phyloP scores from a whole-genome alignment of 2,329 filamentous ascomycete genomes.

The Curvularia sp. region DNA sequence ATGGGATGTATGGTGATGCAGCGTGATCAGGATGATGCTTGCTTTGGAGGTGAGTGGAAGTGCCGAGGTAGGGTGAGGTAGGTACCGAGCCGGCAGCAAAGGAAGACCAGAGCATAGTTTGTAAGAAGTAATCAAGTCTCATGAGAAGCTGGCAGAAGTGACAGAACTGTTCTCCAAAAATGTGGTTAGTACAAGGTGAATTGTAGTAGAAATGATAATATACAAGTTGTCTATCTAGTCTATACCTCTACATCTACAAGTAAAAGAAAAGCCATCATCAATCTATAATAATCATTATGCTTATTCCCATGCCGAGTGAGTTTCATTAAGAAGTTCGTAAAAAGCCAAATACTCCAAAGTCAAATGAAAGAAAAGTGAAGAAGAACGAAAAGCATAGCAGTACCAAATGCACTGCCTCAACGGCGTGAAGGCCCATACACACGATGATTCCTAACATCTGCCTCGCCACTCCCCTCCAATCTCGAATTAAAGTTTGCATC shows the following conservation, averaged over 20 bases:
- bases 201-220: not conserved
- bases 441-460: constrained; percentile 29
- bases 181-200: too few species aligned
- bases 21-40: not conserved
- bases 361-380: not conserved
- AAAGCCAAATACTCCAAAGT: not conserved
- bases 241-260: not conserved
- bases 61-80: too few species aligned
- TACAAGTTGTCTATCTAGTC: not conserved
- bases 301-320: not conserved
- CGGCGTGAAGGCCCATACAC: constrained; percentile 31
- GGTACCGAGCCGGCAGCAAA: not conserved
- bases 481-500: constrained; percentile 35
- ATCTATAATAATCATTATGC: not conserved
- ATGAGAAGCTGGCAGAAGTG: too few species aligned
- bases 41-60: not conserved
- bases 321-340: not conserved
- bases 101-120: not conserved
- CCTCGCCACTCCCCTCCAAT: constrained; percentile 20
- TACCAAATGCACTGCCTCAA: not conserved
- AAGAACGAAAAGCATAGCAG: not conserved
- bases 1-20: not conserved
- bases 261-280: not conserved
- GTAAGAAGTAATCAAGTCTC: too few species aligned
- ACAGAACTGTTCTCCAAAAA: too few species aligned